Evolutionary conservation across 1,139 yeast genomes (phyloP), one percentile per base, ranked within the genome.

Genomic region (Sugiyamaella paludigena): DNA sequence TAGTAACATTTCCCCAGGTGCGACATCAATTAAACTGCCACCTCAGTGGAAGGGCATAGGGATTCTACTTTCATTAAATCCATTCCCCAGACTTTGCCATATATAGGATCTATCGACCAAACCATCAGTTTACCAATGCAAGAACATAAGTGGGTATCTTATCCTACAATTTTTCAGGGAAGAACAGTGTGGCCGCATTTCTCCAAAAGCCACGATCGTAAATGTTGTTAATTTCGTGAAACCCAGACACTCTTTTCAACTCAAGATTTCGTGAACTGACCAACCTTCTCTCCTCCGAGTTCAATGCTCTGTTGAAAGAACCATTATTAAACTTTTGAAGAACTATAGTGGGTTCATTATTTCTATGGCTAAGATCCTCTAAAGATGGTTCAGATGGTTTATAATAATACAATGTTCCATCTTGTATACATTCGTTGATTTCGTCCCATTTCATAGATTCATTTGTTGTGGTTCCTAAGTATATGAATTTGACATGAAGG

Each of bases 401-500:
- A 52, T 64, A 69, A 31, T 58, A 58, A 53, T 62, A 77, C 1
- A 84, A 66, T 12, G 66, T 55, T 0, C 74, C 75, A n/a, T 71
- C 71, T 9, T 77, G 60, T 8, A 88, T 74, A 53, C 86, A 73
- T 43, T 80, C 77, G 49, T 83, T 82, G 10, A 92, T 74, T 16
- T 78, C 82, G 26, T 75, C 80, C 98, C 98, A 92, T 66, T 92
- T 92, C 44, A 76, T 80, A 9, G 82, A 73, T 67, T 92, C 98
- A 62, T 87, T 91, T 1, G 96, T 88, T n/a, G 98, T 89, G 57
- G 85, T 85, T 0, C 98, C 98, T 36, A 83, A 73, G 57, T 79
- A 81, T 2, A 87, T 70, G 60, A 82, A 78, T 48, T 80, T 68
- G 19, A 84, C 36, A 56, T 87, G 96, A 55, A 85, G 77, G 1